Evolutionary conservation across 1,284 basidiomycete species (phyloP), one percentile per base, ranked within the genome.

Genomic region (Rhizoctonia solani): DNA sequence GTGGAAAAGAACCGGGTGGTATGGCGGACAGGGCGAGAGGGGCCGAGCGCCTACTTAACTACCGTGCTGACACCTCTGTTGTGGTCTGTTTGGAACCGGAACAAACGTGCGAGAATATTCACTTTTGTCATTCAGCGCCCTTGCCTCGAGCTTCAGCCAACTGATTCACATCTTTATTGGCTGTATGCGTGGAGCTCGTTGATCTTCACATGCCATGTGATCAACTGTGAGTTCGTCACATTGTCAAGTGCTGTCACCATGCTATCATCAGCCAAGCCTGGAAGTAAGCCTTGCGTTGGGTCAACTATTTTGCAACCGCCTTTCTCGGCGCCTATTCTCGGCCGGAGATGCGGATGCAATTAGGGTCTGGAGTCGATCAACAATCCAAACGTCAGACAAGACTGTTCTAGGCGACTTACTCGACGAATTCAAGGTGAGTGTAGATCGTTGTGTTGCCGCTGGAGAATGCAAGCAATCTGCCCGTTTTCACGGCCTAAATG

Each of bases 341-440:
- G 37, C 16, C 37, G 37, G 37, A 39, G 16, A 16, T 39, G 9
- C 37, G 37, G 37, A 39, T 39, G 37, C 37, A 39, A 39, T 8
- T 39, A n/a, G n/a, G n/a, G n/a, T n/a, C n/a, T n/a, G n/a, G n/a
- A n/a, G n/a, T 25, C 53, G 23, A 63, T 63, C 49, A 63, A 25
- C 56, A 30, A 63, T 23, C 19, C 27, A 16, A 4, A 63, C 59
- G 59, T 63, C 49, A 13, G n/a, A 23, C 59, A 63, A 63, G 49
- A 63, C 47, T 49, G 49, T 53, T 39, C 37, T n/a, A 52, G 59
- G 49, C 59, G 49, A 63, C 47, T 41, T 49, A 39, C 59, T 63
- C 59, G 59, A 63, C 34, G 29, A 50, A 52, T 56, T 50, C 59
- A 63, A 63, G 59, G 59, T 52, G 37, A 63, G 59, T 32, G 14